Evolutionary conservation across 768 basidiomycete species (phyloP).

Genomic region (Rhizopogon salebrosus): DNA sequence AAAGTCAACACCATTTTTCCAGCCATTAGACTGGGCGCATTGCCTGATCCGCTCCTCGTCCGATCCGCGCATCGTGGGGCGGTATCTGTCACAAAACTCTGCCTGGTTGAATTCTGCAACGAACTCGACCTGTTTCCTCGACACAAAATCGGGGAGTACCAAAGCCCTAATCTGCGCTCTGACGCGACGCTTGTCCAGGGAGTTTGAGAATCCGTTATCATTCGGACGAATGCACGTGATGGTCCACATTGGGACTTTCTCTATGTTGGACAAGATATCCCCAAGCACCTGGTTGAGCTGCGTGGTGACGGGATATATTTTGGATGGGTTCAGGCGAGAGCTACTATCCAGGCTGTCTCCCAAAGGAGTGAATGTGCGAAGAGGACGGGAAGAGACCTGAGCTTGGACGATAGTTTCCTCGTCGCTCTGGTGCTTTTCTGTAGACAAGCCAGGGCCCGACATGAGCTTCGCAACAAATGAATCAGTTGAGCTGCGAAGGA

Average conservation of each 20-base stretch:
- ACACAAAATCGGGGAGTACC: slow-evolving; percentile 48
- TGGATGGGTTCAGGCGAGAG: slow-evolving; percentile 41
- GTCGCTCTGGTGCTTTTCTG: slow-evolving; percentile 54
- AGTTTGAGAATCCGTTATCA: slow-evolving; percentile 57
- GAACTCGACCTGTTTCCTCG: slow-evolving; percentile 45
- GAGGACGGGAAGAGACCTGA: slow-evolving; percentile 54
- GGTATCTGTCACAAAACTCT: slow-evolving; percentile 50
- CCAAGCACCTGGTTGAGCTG: slow-evolving; percentile 53
- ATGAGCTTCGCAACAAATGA: slow-evolving; percentile 55
- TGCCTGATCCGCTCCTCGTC: slow-evolving; percentile 43
- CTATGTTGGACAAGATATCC: slow-evolving; percentile 40
- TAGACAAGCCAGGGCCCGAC: slow-evolving; percentile 56
- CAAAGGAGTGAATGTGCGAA: slow-evolving; percentile 43
- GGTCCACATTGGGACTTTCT: slow-evolving; percentile 47
- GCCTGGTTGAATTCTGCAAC: slow-evolving; percentile 42
- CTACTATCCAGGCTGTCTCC: slow-evolving; percentile 26
- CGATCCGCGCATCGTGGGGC: slow-evolving; percentile 45
- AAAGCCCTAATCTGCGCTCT: slow-evolving; percentile 51
- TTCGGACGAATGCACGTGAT: slow-evolving; percentile 60
- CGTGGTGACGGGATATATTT: slow-evolving; percentile 54
- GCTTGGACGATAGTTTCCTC: slow-evolving; percentile 55
- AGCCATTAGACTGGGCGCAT: slow-evolving; percentile 45
- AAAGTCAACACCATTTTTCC: slow-evolving; percentile 52
- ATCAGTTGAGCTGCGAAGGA: slow-evolving; percentile 48
- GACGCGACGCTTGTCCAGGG: slow-evolving; percentile 59